A percentile compares a stretch with the other conserved stretches of the same genome.
Conservation (phyloP, 352 stramenopile species). For the Pythium utonaiense region DNA sequence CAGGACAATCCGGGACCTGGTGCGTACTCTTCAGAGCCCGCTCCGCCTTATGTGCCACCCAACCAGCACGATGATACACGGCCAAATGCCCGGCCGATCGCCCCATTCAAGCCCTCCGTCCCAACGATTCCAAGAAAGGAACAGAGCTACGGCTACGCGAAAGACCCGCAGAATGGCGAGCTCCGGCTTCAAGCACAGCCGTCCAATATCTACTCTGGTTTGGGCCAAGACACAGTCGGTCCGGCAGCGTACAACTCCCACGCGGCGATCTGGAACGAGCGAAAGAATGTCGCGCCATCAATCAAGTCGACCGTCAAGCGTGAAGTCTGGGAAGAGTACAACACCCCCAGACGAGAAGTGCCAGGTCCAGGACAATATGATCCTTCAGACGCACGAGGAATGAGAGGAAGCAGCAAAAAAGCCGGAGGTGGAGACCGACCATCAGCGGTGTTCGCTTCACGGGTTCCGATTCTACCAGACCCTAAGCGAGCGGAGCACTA, state of each 20-base stretch:
- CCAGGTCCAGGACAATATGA: slow-evolving; percentile 69
- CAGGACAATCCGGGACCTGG: slow-evolving; percentile 69
- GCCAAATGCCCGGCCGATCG: neutral
- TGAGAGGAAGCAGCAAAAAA: slow-evolving; percentile 2
- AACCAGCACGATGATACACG: slow-evolving; percentile 17
- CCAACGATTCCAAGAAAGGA: slow-evolving; percentile 70
- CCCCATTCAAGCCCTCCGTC: slow-evolving; percentile 43
- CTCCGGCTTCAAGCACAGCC: slow-evolving; percentile 45
- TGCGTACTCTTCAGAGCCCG: slow-evolving; percentile 7
- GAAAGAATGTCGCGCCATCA: slow-evolving; percentile 60
- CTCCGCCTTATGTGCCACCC: neutral
- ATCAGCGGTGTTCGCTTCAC: slow-evolving; percentile 74
- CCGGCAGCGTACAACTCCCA: slow-evolving; percentile 64
- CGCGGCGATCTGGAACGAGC: slow-evolving; percentile 53
- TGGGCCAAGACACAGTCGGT: slow-evolving; percentile 70
- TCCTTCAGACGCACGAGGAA: slow-evolving; percentile 7
- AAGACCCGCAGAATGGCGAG: slow-evolving; percentile 34
- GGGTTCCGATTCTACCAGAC: slow-evolving; percentile 56
- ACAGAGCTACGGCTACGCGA: slow-evolving; percentile 72
- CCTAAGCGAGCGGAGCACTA: slow-evolving; percentile 42
- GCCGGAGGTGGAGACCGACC: slow-evolving; percentile 19
- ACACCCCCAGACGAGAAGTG: slow-evolving; percentile 39
- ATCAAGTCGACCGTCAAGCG: slow-evolving; percentile 68
- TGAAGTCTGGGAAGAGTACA: slow-evolving; percentile 65
- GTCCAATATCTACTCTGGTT: slow-evolving; percentile 50